phyloP scores from a whole-genome alignment of 164 flowering plant genomes.

The Magnolia sinica region DNA sequence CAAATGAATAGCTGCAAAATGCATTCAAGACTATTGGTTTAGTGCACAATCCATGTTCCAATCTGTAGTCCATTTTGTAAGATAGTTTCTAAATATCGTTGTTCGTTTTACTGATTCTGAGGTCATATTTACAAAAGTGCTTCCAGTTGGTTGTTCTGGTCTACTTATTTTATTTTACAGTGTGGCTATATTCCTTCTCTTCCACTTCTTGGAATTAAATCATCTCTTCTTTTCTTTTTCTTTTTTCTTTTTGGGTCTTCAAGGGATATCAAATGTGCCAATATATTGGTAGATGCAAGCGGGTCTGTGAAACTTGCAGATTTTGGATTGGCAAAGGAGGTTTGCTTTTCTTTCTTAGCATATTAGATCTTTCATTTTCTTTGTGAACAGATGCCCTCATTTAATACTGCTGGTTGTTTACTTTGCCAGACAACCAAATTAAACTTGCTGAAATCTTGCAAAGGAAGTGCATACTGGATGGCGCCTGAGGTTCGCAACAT shows the following conservation, averaged over 20 bases:
- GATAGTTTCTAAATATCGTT: not conserved
- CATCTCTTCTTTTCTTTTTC: not conserved
- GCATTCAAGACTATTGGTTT: no score
- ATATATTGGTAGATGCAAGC: constrained; percentile 79
- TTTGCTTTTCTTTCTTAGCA: constrained; percentile 17
- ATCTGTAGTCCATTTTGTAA: not conserved
- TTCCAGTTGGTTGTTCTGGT: not conserved
- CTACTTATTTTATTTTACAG: not conserved
- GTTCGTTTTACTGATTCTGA: not conserved
- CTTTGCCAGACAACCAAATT: constrained; percentile 64
- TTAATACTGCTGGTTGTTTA: constrained; percentile 4
- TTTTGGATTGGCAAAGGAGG: constrained; percentile 97
- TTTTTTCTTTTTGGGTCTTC: constrained; percentile 3
- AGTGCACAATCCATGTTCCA: not conserved
- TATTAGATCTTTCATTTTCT: not conserved
- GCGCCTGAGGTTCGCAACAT: constrained; percentile 85
- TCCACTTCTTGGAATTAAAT: not conserved
- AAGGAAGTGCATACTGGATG: constrained; percentile 98
- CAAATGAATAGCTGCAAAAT: no score
- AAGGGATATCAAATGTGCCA: constrained; percentile 98
- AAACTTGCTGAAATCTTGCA: constrained; percentile 82
- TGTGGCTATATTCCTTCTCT: not conserved
- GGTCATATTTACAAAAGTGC: not conserved
- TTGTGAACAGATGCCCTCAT: not conserved
- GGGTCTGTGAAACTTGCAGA: constrained; percentile 96